These are phyloP conservation scores for Schwanniomyces occidentalis DNA, from an alignment of 805 yeast species.

Conservation along the genomic window DNA sequence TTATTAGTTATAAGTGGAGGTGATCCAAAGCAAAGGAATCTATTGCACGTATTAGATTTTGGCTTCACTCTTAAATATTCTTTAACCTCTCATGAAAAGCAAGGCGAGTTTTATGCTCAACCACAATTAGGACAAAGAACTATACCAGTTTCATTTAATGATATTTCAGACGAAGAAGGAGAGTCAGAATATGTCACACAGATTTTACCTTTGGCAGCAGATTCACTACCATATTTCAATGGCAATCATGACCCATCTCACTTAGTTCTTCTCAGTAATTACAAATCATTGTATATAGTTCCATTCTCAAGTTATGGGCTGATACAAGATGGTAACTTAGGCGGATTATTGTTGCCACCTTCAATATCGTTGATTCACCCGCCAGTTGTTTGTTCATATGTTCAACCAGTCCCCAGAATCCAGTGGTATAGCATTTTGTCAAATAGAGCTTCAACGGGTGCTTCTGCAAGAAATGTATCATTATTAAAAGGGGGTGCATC, in stretches of 20 bases:
- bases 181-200: slow-evolving; percentile 24
- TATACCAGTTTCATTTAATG: slow-evolving; percentile 25
- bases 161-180: slow-evolving; percentile 12
- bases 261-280: slow-evolving; percentile 56
- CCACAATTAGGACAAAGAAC: slow-evolving; percentile 47
- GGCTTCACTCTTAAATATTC: slow-evolving; percentile 80
- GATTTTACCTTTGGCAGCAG: slow-evolving; percentile 33
- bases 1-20: slow-evolving; percentile 72
- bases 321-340: slow-evolving; percentile 13
- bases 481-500: slow-evolving; percentile 83
- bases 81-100: slow-evolving; percentile 78
- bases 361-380: slow-evolving; percentile 80
- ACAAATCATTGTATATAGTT: slow-evolving; percentile 66
- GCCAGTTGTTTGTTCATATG: slow-evolving; percentile 54
- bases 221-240: slow-evolving; percentile 67
- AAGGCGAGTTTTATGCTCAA: slow-evolving; percentile 72
- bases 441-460: slow-evolving; percentile 27
- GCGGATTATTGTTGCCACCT: slow-evolving; percentile 64
- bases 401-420: slow-evolving; percentile 54
- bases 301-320: slow-evolving; percentile 46
- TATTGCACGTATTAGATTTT: slow-evolving; percentile 60
- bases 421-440: slow-evolving; percentile 80
- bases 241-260: slow-evolving; percentile 79
- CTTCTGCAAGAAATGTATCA: slow-evolving; percentile 43
- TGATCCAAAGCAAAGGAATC: slow-evolving; percentile 37